Evolutionary conservation across 768 basidiomycete genomes (phyloP), one percentile per base, ranked within the genome.

Genomic region (Trametes coccinea): DNA sequence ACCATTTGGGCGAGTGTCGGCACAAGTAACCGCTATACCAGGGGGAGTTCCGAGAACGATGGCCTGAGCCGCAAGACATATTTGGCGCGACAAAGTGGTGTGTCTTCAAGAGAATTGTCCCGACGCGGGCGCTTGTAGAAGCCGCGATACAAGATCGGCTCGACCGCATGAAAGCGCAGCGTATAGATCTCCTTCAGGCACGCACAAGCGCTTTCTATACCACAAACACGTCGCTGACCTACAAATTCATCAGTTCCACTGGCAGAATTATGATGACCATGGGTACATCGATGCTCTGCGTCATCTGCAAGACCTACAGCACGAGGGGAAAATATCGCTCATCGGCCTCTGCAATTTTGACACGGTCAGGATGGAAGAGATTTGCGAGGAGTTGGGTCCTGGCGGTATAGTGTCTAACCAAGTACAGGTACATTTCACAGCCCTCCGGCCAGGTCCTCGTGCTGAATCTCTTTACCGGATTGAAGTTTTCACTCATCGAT

Each of bases 31-130:
- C 48, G 48, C 29, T 41, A 39, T 33, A n/a, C 4, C 72, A 93
- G 91, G 92, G 91, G 11, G 84, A 88, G 71, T 89, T 74, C 81
- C 81, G 67, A 69, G 75, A 63, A 76, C 80, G 11, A 72, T 84
- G 16, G 71, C 77, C 31, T 63, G 74, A 33, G 69, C 79, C 31
- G 69, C 76, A 40, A 67, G 73, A 55, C 3, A 79, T 89, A 9
- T 63, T 93, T 29, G 88, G 90, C 45, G 90, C 88, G 1, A 94
- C 93, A 2, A 94, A 94, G 70, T 94, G 90, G 90, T 93, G 91
- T 71, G 83, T 91, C 13, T 93, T 93, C 76, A 79, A 82, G 59
- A 74, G 76, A 31, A 76, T 78, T 14, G 73, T 73, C 13, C 77
- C 83, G 1, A 80, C 88, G 3, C 83, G 82, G 6, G 72, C 78